Base-by-base conservation (phyloP, 345 rosid species). In the Camelina laxa region DNA sequence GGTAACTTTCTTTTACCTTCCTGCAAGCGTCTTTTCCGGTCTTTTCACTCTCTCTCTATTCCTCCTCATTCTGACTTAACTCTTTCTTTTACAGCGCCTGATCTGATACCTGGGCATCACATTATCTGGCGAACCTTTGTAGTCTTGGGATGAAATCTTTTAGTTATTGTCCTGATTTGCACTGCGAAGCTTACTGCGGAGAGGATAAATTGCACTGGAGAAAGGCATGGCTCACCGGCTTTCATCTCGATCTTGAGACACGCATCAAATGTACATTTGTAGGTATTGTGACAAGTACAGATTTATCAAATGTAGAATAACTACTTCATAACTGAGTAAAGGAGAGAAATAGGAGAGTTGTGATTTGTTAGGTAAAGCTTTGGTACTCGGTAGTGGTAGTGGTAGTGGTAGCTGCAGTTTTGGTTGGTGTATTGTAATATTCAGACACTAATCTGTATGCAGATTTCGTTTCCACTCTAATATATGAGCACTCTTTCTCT, bases 201-300 rank as follows among this genome's bases (percentile, higher is more conserved):
- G 67, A 42, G 59, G 76, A 20, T 53, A 33, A 10, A 5, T 44
- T 31, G 48, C 42, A 69, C 33, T 55, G 59, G 58, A 44, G 74
- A 54, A 76, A 45, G 66, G 60, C 71, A 55, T 69, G 70, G 44
- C 24, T 63, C 65, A 69, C 12, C 58, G 5, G 45, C 66, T 27
- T 42, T 63, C 58, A 55, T 36, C 70, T 50, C 21, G 14, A 56
- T 53, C 71, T 58, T 75, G 66, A 71, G 69, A 51, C 35, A 75
- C 42, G 45, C 79, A 50, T 75, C 65, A 76, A 55, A 33, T 85
- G 87, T 85, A 85, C 70, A 87, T 84, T 81, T 84, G 91, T 87
- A 87, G 89, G 82, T 85, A 84, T 81, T 74, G 82, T 76, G 74
- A 80, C 66, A 33, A 78, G 80, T 79, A 85, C 80, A 85, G 85